Percentiles rank a stretch among this genome's conserved stretches.
Conservation (phyloP, 2,329 filamentous ascomycete genomes). For the Fusarium sp. region DNA sequence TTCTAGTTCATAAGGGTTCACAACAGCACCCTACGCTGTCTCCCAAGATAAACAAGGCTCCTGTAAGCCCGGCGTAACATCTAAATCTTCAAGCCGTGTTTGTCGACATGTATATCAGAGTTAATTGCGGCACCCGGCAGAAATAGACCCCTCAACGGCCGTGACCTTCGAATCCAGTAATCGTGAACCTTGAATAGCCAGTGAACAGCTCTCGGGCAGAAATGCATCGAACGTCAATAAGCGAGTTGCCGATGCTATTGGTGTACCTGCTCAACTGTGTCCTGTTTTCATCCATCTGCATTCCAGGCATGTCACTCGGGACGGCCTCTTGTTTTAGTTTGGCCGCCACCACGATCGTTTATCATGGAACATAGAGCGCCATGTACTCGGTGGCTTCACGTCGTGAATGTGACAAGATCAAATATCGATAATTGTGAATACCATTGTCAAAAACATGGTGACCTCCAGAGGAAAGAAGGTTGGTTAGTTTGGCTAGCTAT, state of each 20-base stretch:
- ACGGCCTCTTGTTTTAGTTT: neutral
- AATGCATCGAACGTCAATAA: neutral
- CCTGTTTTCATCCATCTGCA: conserved; percentile 12
- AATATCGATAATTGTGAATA: neutral
- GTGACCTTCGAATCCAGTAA: neutral
- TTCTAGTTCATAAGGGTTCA: neutral
- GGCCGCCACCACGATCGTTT: neutral
- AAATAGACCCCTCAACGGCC: neutral
- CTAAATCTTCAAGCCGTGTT: neutral
- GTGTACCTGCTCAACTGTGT: neutral
- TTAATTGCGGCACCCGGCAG: neutral
- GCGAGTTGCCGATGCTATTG: neutral
- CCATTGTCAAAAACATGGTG: neutral
- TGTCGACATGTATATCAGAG: neutral
- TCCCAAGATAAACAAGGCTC: neutral
- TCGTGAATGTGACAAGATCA: neutral
- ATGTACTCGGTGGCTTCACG: conserved; percentile 3
- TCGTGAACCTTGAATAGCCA: neutral
- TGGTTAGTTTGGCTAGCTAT: neutral
- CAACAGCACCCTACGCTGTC: neutral
- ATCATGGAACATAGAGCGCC: neutral
- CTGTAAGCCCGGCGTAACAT: neutral
- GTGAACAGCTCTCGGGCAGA: neutral
- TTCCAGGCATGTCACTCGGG: conserved; percentile 19
- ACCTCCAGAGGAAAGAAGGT: neutral